Evolutionary conservation across 2,329 filamentous ascomycete genomes (phyloP), one percentile per base, ranked within the genome.

Genomic region (Penicillium vulpinum): DNA sequence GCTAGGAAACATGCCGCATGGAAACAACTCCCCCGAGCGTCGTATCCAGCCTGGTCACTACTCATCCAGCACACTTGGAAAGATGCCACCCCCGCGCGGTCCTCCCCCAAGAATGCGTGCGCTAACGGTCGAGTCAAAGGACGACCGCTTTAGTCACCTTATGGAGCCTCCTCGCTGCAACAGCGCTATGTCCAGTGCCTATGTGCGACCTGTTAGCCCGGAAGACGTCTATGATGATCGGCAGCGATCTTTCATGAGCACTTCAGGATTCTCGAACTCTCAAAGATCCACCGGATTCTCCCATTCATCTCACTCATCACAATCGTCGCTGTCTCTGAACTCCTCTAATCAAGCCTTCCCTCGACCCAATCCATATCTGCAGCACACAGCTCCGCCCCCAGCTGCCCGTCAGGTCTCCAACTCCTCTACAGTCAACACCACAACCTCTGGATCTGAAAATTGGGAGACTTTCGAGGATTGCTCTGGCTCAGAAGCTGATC

Each of bases 381-480:
- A 69, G 24, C 72, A 70, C 18, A 65, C 69, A 13, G 72, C 73
- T 5, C 73, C 74, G n/a, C 72, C 73, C 5, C 73, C 73, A 18
- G 70, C 73, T 24, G 81, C 78, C 59, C 81, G 91, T 46, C 90
- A 93, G 66, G 87, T 88, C 16, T 91, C 88, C 7, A 86, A 86
- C 62, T 88, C 88, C 1, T 92, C 90, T 2, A 78, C 78, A 2
- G 76, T 79, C 22, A 78, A 78, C n/a, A 91, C 89, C 1, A 82
- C 82, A 22, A 82, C 89, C 26, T 91, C 90, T 5, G 91, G 90
- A 1, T 96, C 91, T 4, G 93, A 97, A 76, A 97, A 97, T 73
- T 97, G 93, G 93, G 93, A 97, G 75, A 96, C 92, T 10, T 97
- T 94, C 67, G 92, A 94, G 66, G 91, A 96, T 72, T 86, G 83